Percentiles rank a stretch among this genome's conserved stretches.
Conservation (phyloP, 768 basidiomycete genomes). For the Neoboletus subvelutipes region DNA sequence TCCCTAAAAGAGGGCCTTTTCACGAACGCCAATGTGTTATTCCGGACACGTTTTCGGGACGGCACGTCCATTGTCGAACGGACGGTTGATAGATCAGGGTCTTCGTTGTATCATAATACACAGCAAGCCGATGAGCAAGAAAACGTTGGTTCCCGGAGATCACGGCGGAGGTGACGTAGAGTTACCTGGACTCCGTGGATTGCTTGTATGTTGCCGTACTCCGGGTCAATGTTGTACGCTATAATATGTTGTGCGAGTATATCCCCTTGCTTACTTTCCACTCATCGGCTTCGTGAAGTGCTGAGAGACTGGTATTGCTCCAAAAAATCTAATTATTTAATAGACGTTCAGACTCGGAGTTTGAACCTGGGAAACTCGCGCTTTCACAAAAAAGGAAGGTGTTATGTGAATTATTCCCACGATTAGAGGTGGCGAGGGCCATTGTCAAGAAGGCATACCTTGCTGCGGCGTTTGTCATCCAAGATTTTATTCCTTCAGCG, state of each 20-base stretch:
- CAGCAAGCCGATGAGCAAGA: slow-evolving; percentile 15
- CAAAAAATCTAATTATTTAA: too few species aligned
- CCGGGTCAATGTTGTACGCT: slow-evolving; percentile 11
- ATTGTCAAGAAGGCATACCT: too few species aligned
- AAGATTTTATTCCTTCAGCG: slow-evolving; percentile 19
- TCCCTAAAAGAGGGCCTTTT: slow-evolving; percentile 96
- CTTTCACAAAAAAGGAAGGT: background rate
- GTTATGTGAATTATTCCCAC: background rate
- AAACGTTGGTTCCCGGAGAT: slow-evolving; percentile 16
- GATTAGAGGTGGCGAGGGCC: background rate
- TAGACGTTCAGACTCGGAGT: too few species aligned
- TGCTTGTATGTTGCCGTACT: slow-evolving; percentile 1
- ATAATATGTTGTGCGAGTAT: slow-evolving; percentile 9
- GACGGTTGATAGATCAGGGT: slow-evolving; percentile 64
- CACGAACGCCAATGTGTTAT: slow-evolving; percentile 95
- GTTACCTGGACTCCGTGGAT: background rate
- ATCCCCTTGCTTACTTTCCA: background rate
- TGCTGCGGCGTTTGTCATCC: too few species aligned
- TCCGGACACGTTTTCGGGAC: slow-evolving; percentile 89
- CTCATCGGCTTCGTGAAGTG: background rate
- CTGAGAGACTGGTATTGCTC: too few species aligned
- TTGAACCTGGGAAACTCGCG: too few species aligned
- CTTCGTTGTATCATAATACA: slow-evolving; percentile 36
- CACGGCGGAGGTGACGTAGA: slow-evolving; percentile 15
- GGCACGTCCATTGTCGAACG: slow-evolving; percentile 90